Evolutionary conservation across 2,329 filamentous ascomycete genomes (phyloP).

Genomic region (Fusarium pseudonygamai): DNA sequence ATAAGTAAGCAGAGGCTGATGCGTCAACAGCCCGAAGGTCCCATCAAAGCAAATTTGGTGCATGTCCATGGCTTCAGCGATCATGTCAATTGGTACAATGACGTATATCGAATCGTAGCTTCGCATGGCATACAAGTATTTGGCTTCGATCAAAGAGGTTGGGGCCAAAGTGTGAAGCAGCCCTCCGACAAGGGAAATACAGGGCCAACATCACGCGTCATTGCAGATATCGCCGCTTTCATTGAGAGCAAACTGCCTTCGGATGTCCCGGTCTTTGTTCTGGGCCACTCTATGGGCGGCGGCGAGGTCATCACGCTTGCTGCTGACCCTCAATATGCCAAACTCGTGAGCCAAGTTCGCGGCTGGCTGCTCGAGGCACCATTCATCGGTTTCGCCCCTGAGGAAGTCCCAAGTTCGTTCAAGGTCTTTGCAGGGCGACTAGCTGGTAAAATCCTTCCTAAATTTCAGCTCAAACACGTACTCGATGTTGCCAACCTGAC

Average conservation of each 20-base stretch:
- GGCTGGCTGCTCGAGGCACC: conserved; percentile 83
- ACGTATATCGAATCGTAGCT: conserved; percentile 77
- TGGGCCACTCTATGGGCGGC: conserved; percentile 94
- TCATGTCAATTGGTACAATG: conserved; percentile 80
- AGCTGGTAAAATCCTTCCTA: conserved; percentile 73
- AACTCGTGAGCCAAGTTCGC: conserved; percentile 68
- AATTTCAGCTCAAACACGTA: conserved; percentile 71
- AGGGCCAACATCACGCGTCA: conserved; percentile 76
- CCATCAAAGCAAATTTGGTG: conserved; percentile 75
- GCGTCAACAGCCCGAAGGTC: conserved; percentile 59
- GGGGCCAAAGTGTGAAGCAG: conserved; percentile 77
- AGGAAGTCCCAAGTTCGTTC: conserved; percentile 69
- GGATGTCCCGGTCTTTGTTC: conserved; percentile 76
- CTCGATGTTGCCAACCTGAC: conserved; percentile 72
- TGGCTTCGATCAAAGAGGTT: conserved; percentile 87
- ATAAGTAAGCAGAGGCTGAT: conserved; percentile 16
- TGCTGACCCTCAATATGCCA: conserved; percentile 59
- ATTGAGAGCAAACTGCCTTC: conserved; percentile 67
- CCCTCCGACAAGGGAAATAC: conserved; percentile 74
- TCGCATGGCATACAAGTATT: conserved; percentile 77
- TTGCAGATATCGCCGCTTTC: conserved; percentile 83
- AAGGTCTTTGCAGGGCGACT: conserved; percentile 74
- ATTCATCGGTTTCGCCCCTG: conserved; percentile 77
- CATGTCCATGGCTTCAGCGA: conserved; percentile 93
- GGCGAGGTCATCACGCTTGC: conserved; percentile 75